Evolutionary conservation across 192 early-diverging fungal genomes (phyloP).

Genomic region (Rhizoclosmatium sp.): DNA sequence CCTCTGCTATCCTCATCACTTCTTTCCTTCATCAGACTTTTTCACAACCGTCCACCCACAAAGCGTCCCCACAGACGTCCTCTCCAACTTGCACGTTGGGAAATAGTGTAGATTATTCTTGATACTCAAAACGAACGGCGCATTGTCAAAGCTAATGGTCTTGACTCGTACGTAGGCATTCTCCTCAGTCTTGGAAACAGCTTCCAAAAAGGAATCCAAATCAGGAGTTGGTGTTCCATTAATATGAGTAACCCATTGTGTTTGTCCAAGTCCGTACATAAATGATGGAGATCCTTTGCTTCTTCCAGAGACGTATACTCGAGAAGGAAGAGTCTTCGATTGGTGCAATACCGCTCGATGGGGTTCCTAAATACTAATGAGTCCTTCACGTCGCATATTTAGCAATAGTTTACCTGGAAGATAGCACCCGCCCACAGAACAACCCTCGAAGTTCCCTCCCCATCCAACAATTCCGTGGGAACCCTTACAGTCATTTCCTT

Average conservation of each 20-base stretch:
- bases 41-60: constrained; percentile 23
- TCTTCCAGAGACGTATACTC: constrained; percentile 54
- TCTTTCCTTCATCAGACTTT: background rate
- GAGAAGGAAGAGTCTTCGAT: constrained; percentile 46
- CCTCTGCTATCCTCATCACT: background rate
- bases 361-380: constrained; percentile 44
- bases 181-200: constrained; percentile 63
- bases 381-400: background rate
- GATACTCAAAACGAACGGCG: constrained; percentile 76
- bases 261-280: constrained; percentile 54
- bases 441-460: constrained; percentile 63
- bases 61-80: background rate
- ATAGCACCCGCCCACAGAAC: constrained; percentile 87
- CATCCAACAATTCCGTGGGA: constrained; percentile 60
- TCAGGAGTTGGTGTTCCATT: constrained; percentile 68
- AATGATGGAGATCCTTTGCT: constrained; percentile 57
- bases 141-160: constrained; percentile 78
- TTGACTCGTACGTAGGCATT: constrained; percentile 76
- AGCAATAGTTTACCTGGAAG: constrained; percentile 59
- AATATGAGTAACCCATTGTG: constrained; percentile 56
- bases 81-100: constrained; percentile 52
- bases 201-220: constrained; percentile 78
- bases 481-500: constrained; percentile 70
- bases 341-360: constrained; percentile 59
- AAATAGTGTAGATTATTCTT: constrained; percentile 78